Evolutionary conservation across 192 early-diverging fungal genomes (phyloP).

Genomic region (Backusella luteola): DNA sequence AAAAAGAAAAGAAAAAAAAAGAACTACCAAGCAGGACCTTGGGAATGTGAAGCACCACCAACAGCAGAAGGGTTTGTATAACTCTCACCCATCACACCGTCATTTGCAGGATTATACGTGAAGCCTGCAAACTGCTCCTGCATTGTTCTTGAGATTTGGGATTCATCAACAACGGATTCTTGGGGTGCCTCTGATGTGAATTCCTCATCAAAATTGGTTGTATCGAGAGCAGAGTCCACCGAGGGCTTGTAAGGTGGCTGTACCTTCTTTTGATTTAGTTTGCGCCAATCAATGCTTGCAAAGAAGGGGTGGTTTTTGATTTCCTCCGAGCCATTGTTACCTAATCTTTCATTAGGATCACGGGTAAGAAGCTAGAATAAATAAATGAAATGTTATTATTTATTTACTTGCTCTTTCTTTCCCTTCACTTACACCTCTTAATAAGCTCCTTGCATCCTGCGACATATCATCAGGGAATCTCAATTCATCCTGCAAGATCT

Average conservation of each 20-base stretch:
- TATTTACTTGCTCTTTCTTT: conserved; percentile 6
- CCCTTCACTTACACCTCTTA: conserved; percentile 50
- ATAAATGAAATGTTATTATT: background rate
- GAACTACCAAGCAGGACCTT: conserved; percentile 16
- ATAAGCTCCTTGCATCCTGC: conserved; percentile 60
- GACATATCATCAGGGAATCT: conserved; percentile 76
- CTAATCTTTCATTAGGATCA: conserved; percentile 79
- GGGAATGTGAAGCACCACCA: conserved; percentile 10
- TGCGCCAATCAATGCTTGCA: conserved; percentile 86
- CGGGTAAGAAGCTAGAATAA: conserved; percentile 63
- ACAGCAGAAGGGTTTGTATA: conserved; percentile 15
- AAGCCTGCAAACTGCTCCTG: conserved; percentile 97
- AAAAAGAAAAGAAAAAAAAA: background rate
- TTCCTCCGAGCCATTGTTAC: conserved; percentile 82
- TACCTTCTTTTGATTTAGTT: conserved; percentile 87
- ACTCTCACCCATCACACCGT: conserved; percentile 64
- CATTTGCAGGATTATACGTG: conserved; percentile 78
- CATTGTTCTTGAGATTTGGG: conserved; percentile 82
- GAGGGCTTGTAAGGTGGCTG: conserved; percentile 92
- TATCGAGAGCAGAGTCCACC: conserved; percentile 86
- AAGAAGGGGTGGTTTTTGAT: conserved; percentile 97
- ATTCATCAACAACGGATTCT: conserved; percentile 83
- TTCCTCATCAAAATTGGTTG: conserved; percentile 98
- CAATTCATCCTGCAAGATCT: conserved; percentile 90
- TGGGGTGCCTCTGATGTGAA: conserved; percentile 92